A percentile compares a stretch with the other conserved stretches of the same genome.
phyloP scores from a whole-genome alignment of 2,329 filamentous ascomycete species.

The Claviceps paspali region DNA sequence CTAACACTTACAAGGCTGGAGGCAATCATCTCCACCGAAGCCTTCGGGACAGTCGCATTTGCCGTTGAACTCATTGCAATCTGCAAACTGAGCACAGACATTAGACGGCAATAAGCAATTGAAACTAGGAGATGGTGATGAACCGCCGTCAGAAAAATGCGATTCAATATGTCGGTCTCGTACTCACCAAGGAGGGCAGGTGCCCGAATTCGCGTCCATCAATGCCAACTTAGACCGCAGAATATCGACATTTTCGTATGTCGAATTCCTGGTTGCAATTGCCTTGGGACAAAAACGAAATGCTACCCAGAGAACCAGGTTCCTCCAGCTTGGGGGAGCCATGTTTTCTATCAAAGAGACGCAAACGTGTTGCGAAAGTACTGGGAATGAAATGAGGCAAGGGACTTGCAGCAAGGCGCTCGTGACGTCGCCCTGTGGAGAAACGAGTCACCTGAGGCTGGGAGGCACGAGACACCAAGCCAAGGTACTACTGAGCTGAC shows the following conservation, averaged over 20 bases:
- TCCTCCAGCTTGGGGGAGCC: slow-evolving; percentile 22
- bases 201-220: slow-evolving; percentile 56
- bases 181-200: slow-evolving; percentile 62
- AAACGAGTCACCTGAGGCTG: too few species aligned
- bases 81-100: slow-evolving; percentile 76
- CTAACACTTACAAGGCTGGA: slow-evolving; percentile 49
- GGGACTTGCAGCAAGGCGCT: too few species aligned
- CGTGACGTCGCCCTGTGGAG: too few species aligned
- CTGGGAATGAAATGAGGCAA: too few species aligned
- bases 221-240: slow-evolving; percentile 52
- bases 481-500: too few species aligned
- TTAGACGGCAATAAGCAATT: slow-evolving; percentile 94
- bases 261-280: slow-evolving; percentile 31
- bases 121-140: slow-evolving; percentile 47
- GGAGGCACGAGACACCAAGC: too few species aligned
- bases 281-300: slow-evolving; percentile 24
- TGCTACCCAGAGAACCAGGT: slow-evolving; percentile 24
- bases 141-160: slow-evolving; percentile 13
- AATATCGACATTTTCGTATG: slow-evolving; percentile 46
- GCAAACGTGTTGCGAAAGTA: slow-evolving; percentile 8
- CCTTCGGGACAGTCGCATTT: slow-evolving; percentile 86
- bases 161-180: not conserved
- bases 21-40: slow-evolving; percentile 88
- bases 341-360: slow-evolving; percentile 17
- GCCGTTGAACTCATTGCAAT: slow-evolving; percentile 78